Percentiles rank a stretch among this genome's conserved stretches.
Evolutionary conservation across 148 eudicot species (phyloP).

Genomic region (Spergularia bocconei): DNA sequence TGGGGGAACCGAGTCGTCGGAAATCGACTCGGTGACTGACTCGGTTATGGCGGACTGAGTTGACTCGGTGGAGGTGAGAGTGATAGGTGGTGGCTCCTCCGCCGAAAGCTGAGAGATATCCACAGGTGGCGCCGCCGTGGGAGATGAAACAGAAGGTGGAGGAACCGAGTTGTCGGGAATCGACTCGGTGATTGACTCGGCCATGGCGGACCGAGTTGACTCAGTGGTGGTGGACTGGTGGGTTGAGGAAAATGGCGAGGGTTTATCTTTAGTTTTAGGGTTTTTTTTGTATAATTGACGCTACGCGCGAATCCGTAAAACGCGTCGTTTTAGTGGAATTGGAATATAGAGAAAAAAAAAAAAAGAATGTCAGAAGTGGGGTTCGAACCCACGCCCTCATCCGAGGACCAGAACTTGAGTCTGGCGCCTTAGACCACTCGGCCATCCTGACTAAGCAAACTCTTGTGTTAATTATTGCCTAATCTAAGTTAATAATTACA

Average conservation of each 20-base stretch:
- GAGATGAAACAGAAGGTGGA: neutral
- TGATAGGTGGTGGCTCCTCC: neutral
- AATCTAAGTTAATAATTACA: no score
- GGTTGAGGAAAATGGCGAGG: slow-evolving; percentile 4
- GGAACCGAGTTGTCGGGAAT: neutral
- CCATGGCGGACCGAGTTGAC: slow-evolving; percentile 24
- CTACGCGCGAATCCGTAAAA: neutral
- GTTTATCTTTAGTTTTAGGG: slow-evolving; percentile 24
- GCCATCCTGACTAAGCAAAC: slow-evolving; percentile 31
- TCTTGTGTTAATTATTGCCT: neutral
- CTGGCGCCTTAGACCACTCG: slow-evolving; percentile 46
- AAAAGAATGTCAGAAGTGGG: slow-evolving; percentile 35
- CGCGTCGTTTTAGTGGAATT: neutral
- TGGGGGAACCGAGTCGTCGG: neutral
- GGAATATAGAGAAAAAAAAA: neutral
- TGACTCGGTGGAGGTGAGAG: neutral
- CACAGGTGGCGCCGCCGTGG: neutral
- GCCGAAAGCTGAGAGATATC: no score
- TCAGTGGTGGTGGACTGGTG: neutral
- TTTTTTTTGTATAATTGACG: slow-evolving; percentile 15
- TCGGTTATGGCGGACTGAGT: slow-evolving; percentile 17
- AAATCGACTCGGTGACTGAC: slow-evolving; percentile 15
- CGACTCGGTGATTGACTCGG: slow-evolving; percentile 1
- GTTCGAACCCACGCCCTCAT: slow-evolving; percentile 44
- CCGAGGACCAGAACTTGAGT: slow-evolving; percentile 40